Evolutionary conservation across 352 stramenopile genomes (phyloP).

Genomic region (Globisporangium recalcitrans): DNA sequence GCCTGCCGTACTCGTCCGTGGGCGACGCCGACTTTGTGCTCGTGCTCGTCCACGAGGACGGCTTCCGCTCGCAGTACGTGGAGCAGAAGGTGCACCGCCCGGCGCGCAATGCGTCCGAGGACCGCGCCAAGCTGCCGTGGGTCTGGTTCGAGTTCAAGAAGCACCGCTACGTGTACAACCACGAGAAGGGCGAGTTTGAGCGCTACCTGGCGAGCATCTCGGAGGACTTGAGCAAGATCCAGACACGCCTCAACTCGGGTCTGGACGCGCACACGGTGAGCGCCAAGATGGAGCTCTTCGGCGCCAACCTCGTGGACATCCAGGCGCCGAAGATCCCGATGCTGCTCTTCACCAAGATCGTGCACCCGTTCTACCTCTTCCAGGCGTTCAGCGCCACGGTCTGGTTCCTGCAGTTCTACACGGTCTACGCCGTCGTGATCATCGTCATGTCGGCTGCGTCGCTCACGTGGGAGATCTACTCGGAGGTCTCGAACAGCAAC

Average conservation of each 20-base stretch:
- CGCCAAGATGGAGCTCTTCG: constrained; percentile 30
- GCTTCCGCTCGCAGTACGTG: constrained; percentile 31
- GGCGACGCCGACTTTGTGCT: constrained; percentile 47
- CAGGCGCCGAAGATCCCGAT: constrained; percentile 24
- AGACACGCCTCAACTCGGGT: constrained; percentile 22
- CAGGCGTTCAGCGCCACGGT: constrained; percentile 59
- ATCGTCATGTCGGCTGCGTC: constrained; percentile 51
- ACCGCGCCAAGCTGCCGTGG: constrained; percentile 26
- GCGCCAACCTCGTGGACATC: constrained; percentile 40
- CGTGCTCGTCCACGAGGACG: constrained; percentile 32
- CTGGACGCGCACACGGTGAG: constrained; percentile 18
- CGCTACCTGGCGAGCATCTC: constrained; percentile 38
- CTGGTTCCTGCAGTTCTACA: constrained; percentile 64
- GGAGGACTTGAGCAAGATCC: constrained; percentile 24
- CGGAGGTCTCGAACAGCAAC: constrained; percentile 53
- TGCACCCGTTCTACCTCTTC: constrained; percentile 82
- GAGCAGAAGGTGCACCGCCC: constrained; percentile 29
- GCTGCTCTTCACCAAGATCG: constrained; percentile 52
- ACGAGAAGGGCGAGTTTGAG: constrained; percentile 42
- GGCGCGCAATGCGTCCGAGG: constrained; percentile 6
- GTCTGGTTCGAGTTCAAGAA: constrained; percentile 72
- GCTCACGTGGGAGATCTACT: constrained; percentile 62
- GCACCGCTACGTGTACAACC: constrained; percentile 56
- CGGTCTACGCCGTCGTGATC: constrained; percentile 58
- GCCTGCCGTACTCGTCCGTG: constrained; percentile 20